A percentile compares a stretch with the other conserved stretches of the same genome.
These are phyloP conservation scores for Xerocomus potaroensis DNA, from an alignment of 768 basidiomycete genomes.

Conservation along the genomic window DNA sequence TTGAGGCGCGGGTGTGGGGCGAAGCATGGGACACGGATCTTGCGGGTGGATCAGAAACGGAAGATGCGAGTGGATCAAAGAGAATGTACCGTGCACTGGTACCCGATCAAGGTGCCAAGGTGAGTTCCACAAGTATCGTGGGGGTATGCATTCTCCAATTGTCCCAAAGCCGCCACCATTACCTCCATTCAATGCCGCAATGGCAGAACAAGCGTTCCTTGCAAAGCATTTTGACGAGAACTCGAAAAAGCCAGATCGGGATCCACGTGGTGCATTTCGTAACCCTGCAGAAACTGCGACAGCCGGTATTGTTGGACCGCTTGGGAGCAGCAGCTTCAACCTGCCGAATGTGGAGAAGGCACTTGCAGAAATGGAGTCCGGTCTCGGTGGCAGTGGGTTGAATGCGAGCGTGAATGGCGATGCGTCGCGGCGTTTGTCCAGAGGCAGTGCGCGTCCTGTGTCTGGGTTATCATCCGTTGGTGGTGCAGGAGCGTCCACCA, in stretches of 20 bases:
- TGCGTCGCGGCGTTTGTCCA: constrained; percentile 32
- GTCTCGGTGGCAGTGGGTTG: constrained; percentile 32
- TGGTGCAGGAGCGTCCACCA: constrained; percentile 29
- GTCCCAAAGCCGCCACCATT: constrained; percentile 52
- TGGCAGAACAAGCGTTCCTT: constrained; percentile 88
- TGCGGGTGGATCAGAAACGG: constrained; percentile 38
- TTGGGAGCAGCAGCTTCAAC: constrained; percentile 81
- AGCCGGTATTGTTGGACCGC: constrained; percentile 84
- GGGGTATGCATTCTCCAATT: neutral
- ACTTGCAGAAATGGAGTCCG: constrained; percentile 82
- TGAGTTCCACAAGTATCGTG: constrained; percentile 26
- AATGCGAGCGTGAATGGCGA: constrained; percentile 34
- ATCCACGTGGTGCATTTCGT: constrained; percentile 85
- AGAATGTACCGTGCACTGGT: constrained; percentile 69
- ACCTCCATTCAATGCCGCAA: constrained; percentile 75
- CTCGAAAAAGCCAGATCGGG: constrained; percentile 82
- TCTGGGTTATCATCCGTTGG: constrained; percentile 39
- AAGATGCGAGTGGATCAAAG: constrained; percentile 51
- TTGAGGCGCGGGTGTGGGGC: constrained; percentile 77
- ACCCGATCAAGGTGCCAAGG: constrained; percentile 72
- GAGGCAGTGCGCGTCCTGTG: constrained; percentile 24
- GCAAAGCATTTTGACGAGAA: constrained; percentile 89
- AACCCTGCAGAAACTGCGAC: constrained; percentile 61
- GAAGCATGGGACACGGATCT: constrained; percentile 78
- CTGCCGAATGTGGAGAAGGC: constrained; percentile 87